Percentiles rank a stretch among this genome's conserved stretches.
Evolutionary conservation across 768 basidiomycete genomes (phyloP).

Genomic region (Collybia sp.): DNA sequence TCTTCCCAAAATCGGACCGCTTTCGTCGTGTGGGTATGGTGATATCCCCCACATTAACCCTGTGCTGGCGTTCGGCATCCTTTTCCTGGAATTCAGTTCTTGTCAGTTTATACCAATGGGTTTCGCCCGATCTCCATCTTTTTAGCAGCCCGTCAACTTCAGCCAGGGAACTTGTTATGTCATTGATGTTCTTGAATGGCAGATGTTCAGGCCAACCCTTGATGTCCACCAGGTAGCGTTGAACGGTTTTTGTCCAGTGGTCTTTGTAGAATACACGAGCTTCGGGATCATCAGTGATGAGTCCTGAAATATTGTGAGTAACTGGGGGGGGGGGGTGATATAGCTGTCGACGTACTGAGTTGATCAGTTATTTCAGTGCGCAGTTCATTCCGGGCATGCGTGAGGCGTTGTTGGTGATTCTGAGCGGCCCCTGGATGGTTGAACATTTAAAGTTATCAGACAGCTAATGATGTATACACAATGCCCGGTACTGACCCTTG

Average conservation of each 20-base stretch:
- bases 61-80: not conserved
- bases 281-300: constrained; percentile 2
- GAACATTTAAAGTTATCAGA: too few relatives aligned
- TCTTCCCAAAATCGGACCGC: constrained; percentile 6
- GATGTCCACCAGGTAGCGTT: constrained; percentile 8
- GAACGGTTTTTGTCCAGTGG: constrained; percentile 11
- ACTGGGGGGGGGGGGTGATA: too few relatives aligned
- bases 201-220: constrained; percentile 12
- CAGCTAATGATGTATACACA: not conserved
- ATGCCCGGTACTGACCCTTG: constrained; percentile 5
- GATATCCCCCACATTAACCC: constrained; percentile 5
- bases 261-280: constrained; percentile 11
- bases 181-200: constrained; percentile 14
- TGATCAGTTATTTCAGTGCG: too few relatives aligned
- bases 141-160: constrained; percentile 8
- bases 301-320: too few relatives aligned
- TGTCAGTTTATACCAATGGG: constrained; percentile 8
- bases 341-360: not conserved
- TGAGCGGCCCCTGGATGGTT: constrained; percentile 7
- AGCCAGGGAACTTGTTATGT: constrained; percentile 3
- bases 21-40: not conserved
- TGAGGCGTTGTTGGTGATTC: constrained; percentile 5
- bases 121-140: constrained; percentile 6
- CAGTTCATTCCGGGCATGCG: too few relatives aligned
- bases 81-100: constrained; percentile 6